phyloP scores from a whole-genome alignment of 2,329 filamentous ascomycete genomes.

The Sphaerulina vaccinii region DNA sequence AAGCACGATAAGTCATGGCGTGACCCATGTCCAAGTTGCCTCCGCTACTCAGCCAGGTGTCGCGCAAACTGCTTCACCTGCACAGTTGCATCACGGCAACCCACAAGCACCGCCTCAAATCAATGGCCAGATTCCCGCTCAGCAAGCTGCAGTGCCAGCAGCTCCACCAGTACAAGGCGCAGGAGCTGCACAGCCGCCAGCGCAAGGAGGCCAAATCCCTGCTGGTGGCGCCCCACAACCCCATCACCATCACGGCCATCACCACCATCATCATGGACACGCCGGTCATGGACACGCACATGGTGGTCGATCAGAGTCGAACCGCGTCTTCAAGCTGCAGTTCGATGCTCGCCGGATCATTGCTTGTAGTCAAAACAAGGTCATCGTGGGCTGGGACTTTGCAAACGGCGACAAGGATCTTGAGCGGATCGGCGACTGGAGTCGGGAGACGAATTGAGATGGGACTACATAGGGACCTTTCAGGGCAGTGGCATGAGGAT shows the following conservation, averaged over 20 bases:
- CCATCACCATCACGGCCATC: conserved; percentile 23
- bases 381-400: conserved; percentile 98
- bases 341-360: conserved; percentile 92
- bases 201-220: conserved; percentile 21
- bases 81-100: neutral
- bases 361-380: conserved; percentile 86
- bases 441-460: conserved; percentile 32
- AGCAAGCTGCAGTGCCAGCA: neutral
- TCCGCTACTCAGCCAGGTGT: neutral
- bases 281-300: conserved; percentile 21
- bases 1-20: neutral
- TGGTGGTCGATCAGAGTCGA: conserved; percentile 41
- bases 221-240: conserved; percentile 37
- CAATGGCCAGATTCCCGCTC: neutral
- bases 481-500: no score
- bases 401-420: conserved; percentile 75
- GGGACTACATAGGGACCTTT: no score
- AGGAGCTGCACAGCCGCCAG: conserved; percentile 7
- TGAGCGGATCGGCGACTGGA: conserved; percentile 37
- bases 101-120: neutral
- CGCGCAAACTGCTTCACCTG: neutral
- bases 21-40: neutral
- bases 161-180: conserved; percentile 4
- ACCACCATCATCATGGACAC: conserved; percentile 30
- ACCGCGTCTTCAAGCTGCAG: conserved; percentile 90